Conservation (phyloP, 768 basidiomycete genomes). For the Serendipita indica region DNA sequence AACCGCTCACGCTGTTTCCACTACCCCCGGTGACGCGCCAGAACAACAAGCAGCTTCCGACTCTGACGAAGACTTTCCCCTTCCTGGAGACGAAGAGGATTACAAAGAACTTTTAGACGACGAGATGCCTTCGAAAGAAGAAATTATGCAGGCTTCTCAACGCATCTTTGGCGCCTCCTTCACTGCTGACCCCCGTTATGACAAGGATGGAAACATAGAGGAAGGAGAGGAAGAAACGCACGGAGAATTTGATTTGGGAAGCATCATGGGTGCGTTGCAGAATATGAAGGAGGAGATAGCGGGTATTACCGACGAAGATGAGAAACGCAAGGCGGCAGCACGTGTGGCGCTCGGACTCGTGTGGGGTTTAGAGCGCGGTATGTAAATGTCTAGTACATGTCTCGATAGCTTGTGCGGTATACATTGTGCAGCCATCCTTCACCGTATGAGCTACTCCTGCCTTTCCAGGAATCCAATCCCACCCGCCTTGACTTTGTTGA, state of each 20-base stretch:
- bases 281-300: conserved; percentile 63
- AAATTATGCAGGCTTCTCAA: conserved; percentile 34
- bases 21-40: conserved; percentile 9
- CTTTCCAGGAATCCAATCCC: conserved; percentile 50
- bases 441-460: conserved; percentile 12
- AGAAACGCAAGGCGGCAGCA: conserved; percentile 54
- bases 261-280: conserved; percentile 45
- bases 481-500: conserved; percentile 38
- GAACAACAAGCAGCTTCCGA: conserved; percentile 16
- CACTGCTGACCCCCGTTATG: conserved; percentile 9
- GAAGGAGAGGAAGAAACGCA: background rate
- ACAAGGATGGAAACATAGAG: background rate
- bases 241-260: conserved; percentile 41
- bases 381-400: background rate
- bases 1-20: too few species aligned
- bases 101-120: conserved; percentile 18
- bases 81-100: conserved; percentile 12
- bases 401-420: too few species aligned
- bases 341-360: conserved; percentile 57
- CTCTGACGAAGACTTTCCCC: conserved; percentile 17
- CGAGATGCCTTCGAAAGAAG: conserved; percentile 32
- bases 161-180: conserved; percentile 33
- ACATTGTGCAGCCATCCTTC: background rate
- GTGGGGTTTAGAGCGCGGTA: conserved; percentile 38
- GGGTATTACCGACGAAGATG: conserved; percentile 44